Evolutionary conservation across 148 eudicot genomes (phyloP).

Genomic region (Rhododendron ovatum): DNA sequence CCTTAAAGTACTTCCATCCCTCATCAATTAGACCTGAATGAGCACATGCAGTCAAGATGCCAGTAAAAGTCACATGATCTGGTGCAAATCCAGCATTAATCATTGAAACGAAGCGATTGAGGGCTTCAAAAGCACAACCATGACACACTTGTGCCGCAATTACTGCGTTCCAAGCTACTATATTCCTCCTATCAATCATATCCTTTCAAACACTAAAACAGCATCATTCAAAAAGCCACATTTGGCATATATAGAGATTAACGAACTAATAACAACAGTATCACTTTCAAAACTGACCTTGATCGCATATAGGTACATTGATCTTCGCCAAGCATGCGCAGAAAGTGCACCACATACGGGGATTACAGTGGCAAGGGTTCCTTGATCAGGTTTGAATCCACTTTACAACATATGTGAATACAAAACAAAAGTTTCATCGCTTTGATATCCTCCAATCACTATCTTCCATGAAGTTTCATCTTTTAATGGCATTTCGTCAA

Average conservation of each 20-base stretch:
- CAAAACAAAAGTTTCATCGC: constrained; percentile 35
- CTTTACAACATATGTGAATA: constrained; percentile 31
- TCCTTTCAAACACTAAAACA: constrained; percentile 26
- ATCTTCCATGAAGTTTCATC: constrained; percentile 56
- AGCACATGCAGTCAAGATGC: constrained; percentile 40
- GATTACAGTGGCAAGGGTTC: constrained; percentile 30
- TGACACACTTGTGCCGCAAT: constrained; percentile 49
- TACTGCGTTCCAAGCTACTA: constrained; percentile 52
- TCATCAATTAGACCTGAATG: constrained; percentile 45
- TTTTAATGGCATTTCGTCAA: constrained; percentile 32
- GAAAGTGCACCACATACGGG: constrained; percentile 46
- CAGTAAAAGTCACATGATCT: constrained; percentile 43
- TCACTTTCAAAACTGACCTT: constrained; percentile 33
- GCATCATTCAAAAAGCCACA: constrained; percentile 44
- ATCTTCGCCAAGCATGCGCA: constrained; percentile 40
- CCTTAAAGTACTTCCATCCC: constrained; percentile 33
- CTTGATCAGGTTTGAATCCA: constrained; percentile 47
- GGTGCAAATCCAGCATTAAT: constrained; percentile 36
- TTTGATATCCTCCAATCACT: constrained; percentile 39
- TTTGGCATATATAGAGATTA: constrained; percentile 58
- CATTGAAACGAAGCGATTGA: constrained; percentile 40
- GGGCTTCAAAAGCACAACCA: constrained; percentile 34
- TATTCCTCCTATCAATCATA: constrained; percentile 30
- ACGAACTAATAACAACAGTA: constrained; percentile 32
- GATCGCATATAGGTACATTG: constrained; percentile 36